phyloP scores from a whole-genome alignment of 305 asterid genomes.

The Fraxinus paxiana region DNA sequence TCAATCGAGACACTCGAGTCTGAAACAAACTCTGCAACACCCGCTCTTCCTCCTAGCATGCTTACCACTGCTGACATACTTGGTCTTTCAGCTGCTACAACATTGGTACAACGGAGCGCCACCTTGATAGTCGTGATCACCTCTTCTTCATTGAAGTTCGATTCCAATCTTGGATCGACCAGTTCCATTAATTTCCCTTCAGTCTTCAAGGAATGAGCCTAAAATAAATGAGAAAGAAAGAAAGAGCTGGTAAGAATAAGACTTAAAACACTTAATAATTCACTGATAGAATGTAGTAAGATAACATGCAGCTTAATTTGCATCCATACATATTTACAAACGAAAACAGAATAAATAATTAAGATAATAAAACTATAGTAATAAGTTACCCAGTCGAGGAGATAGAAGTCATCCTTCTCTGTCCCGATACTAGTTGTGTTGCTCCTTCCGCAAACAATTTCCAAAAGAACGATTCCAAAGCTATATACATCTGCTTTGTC shows the following conservation, averaged over 20 bases:
- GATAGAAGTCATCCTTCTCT: slow-evolving; percentile 39
- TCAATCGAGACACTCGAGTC: not conserved
- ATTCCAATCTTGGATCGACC: slow-evolving; percentile 50
- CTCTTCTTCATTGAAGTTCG: slow-evolving; percentile 38
- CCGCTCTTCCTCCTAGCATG: slow-evolving; percentile 50
- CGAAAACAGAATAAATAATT: no score
- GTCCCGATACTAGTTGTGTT: slow-evolving; percentile 36
- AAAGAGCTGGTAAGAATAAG: not conserved
- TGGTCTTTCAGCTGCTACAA: slow-evolving; percentile 47
- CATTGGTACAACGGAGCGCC: slow-evolving; percentile 50
- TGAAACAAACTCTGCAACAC: slow-evolving; percentile 18
- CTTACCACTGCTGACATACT: slow-evolving; percentile 57
- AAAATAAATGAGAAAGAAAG: not conserved
- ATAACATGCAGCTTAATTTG: no score
- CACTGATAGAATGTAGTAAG: no score
- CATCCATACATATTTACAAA: no score
- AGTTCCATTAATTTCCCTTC: slow-evolving; percentile 42
- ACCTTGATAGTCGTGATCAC: slow-evolving; percentile 35
- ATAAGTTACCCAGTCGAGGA: slow-evolving; percentile 47
- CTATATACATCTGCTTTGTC: slow-evolving; percentile 84
- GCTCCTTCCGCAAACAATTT: slow-evolving; percentile 55
- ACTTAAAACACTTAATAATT: no score
- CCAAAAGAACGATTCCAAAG: slow-evolving; percentile 65
- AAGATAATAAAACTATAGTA: not conserved
- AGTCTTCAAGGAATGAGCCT: slow-evolving; percentile 50